These are phyloP conservation scores for Avena atlantica DNA, from an alignment of 176 grass and related monocot species.

Conservation along the genomic window DNA sequence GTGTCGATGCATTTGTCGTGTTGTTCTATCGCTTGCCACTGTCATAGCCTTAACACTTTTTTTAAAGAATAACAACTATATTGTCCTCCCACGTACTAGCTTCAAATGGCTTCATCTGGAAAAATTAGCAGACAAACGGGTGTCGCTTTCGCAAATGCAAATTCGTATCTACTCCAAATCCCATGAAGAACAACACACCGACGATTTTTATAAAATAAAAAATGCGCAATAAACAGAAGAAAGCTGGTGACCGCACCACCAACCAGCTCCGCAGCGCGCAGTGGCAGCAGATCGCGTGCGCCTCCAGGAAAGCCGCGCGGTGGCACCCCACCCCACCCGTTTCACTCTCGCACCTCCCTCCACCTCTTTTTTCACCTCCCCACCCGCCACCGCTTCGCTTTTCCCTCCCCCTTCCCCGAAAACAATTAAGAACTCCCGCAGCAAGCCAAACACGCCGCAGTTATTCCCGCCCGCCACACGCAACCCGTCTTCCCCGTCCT, in stretches of 20 bases:
- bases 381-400: slow-evolving; percentile 11
- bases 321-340: neutral
- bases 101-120: too few relatives aligned
- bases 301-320: slow-evolving; percentile 30
- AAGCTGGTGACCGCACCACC: slow-evolving; percentile 30
- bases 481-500: neutral
- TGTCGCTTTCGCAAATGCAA: slow-evolving; percentile 33
- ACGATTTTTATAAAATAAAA: neutral
- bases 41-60: too few relatives aligned
- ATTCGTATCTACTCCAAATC: neutral
- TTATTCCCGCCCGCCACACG: slow-evolving; percentile 67
- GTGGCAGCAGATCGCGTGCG: slow-evolving; percentile 33
- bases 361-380: neutral
- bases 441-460: slow-evolving; percentile 44
- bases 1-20: too few relatives aligned
- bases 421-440: slow-evolving; percentile 23
- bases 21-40: too few relatives aligned
- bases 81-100: too few relatives aligned
- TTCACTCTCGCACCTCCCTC: neutral
- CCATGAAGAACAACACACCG: slow-evolving; percentile 20
- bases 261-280: slow-evolving; percentile 10
- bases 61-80: too few relatives aligned
- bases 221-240: neutral
- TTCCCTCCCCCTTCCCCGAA: neutral
- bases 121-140: neutral